phyloP scores from a whole-genome alignment of 371 early-diverging fungal species.

The Gilbertella persicaria region DNA sequence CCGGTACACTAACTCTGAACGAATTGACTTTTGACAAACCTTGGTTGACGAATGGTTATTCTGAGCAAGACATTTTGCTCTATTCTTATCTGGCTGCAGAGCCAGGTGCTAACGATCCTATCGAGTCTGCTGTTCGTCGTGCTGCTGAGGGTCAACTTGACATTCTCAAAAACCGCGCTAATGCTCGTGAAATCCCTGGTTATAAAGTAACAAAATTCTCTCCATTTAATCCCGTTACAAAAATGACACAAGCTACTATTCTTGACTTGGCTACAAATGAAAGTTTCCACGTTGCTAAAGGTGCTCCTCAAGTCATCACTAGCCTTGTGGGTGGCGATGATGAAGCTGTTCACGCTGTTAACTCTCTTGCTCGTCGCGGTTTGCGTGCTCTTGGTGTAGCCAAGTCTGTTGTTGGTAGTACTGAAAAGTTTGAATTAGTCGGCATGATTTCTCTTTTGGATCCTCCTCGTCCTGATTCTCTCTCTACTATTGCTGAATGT shows the following conservation, averaged over 20 bases:
- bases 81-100: slow-evolving; percentile 88
- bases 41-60: slow-evolving; percentile 72
- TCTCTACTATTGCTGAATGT: slow-evolving; percentile 68
- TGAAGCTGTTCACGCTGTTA: slow-evolving; percentile 81
- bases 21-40: slow-evolving; percentile 88
- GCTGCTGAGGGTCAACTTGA: slow-evolving; percentile 82
- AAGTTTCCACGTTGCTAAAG: slow-evolving; percentile 87
- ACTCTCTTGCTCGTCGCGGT: slow-evolving; percentile 82
- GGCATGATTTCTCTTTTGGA: slow-evolving; percentile 89
- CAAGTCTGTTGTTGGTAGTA: slow-evolving; percentile 58
- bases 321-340: slow-evolving; percentile 84
- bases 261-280: slow-evolving; percentile 67
- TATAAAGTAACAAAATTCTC: slow-evolving; percentile 86
- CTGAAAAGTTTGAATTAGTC: slow-evolving; percentile 61
- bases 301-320: slow-evolving; percentile 92
- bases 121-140: slow-evolving; percentile 85
- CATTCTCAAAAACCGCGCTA: slow-evolving; percentile 56
- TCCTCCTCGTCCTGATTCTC: slow-evolving; percentile 75
- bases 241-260: slow-evolving; percentile 89
- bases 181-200: slow-evolving; percentile 72
- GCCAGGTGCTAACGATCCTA: slow-evolving; percentile 90
- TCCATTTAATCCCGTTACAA: slow-evolving; percentile 92
- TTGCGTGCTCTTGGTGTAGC: slow-evolving; percentile 94
- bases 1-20: slow-evolving; percentile 90
- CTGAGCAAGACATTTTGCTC: slow-evolving; percentile 80